Conservation (phyloP, 2,329 filamentous ascomycete genomes). For the Aspergillus nomiae region DNA sequence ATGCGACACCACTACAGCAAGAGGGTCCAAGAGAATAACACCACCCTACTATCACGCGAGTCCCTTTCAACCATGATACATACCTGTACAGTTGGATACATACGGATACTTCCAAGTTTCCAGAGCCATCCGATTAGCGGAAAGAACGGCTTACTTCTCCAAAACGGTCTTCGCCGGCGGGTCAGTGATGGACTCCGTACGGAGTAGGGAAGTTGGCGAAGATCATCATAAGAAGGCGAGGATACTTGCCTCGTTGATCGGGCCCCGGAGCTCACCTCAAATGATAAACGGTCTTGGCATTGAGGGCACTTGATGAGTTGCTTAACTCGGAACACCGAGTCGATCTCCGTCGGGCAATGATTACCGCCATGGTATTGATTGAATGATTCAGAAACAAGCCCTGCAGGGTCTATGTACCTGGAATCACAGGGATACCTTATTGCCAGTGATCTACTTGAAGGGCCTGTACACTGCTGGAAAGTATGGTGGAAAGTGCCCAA, state of each 20-base stretch:
- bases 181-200: slow-evolving; percentile 1
- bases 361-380: neutral
- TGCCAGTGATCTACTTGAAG: neutral
- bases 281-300: slow-evolving; percentile 13
- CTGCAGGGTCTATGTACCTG: neutral
- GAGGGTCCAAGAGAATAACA: neutral
- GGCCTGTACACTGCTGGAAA: neutral
- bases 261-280: neutral
- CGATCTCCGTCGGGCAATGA: slow-evolving; percentile 1
- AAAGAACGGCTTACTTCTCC: neutral
- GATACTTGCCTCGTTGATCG: slow-evolving; percentile 9
- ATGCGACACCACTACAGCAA: neutral
- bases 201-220: slow-evolving; percentile 2
- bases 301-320: slow-evolving; percentile 1
- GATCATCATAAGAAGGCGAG: slow-evolving; percentile 14
- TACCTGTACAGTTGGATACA: slow-evolving; percentile 8
- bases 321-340: slow-evolving; percentile 9
- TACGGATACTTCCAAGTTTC: slow-evolving; percentile 8
- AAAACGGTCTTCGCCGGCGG: neutral
- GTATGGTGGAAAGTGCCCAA: neutral
- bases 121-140: neutral
- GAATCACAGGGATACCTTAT: neutral
- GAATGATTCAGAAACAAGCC: neutral
- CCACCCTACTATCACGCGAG: neutral
- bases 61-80: slow-evolving; percentile 9